A percentile compares a stretch with the other conserved stretches of the same genome.
phyloP scores from a whole-genome alignment of 2,329 filamentous ascomycete genomes.

The Plenodomus tracheiphilus region DNA sequence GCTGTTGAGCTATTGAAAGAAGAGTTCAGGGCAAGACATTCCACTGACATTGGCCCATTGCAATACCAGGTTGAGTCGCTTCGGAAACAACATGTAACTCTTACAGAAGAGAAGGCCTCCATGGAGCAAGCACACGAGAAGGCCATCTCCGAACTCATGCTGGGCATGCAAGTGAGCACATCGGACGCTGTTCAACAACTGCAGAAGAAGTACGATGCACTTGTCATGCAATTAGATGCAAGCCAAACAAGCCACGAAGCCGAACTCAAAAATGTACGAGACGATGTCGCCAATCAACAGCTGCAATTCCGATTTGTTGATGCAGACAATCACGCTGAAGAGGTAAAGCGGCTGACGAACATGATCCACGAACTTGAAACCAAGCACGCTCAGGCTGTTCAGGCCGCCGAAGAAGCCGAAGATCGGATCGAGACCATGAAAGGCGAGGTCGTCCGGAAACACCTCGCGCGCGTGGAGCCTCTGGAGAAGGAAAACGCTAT shows the following conservation, averaged over 20 bases:
- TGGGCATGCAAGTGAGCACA: slow-evolving; percentile 39
- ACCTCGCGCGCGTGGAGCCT: slow-evolving; percentile 39
- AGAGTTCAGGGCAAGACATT: slow-evolving; percentile 35
- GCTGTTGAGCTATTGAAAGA: slow-evolving; percentile 35
- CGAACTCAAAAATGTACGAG: slow-evolving; percentile 25
- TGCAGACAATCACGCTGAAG: slow-evolving; percentile 11
- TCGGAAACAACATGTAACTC: slow-evolving; percentile 31
- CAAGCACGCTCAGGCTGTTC: slow-evolving; percentile 25
- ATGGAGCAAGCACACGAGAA: slow-evolving; percentile 40
- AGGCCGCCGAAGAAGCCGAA: slow-evolving; percentile 30
- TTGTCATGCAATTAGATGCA: slow-evolving; percentile 27
- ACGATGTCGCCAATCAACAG: slow-evolving; percentile 19
- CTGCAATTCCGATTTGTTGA: slow-evolving; percentile 12
- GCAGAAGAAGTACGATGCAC: slow-evolving; percentile 38
- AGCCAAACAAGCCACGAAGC: slow-evolving; percentile 15
- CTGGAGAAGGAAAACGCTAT: slow-evolving; percentile 37
- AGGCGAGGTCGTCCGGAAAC: slow-evolving; percentile 40
- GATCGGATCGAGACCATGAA: slow-evolving; percentile 43
- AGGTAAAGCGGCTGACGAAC: slow-evolving; percentile 14
- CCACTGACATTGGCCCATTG: slow-evolving; percentile 26
- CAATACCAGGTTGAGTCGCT: slow-evolving; percentile 32
- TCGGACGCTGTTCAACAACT: slow-evolving; percentile 38
- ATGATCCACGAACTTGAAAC: slow-evolving; percentile 15
- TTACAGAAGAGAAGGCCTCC: slow-evolving; percentile 31
- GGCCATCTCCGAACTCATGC: slow-evolving; percentile 41